Base-by-base conservation (phyloP, 2,329 filamentous ascomycete species). In the Scytalidium lignicola region DNA sequence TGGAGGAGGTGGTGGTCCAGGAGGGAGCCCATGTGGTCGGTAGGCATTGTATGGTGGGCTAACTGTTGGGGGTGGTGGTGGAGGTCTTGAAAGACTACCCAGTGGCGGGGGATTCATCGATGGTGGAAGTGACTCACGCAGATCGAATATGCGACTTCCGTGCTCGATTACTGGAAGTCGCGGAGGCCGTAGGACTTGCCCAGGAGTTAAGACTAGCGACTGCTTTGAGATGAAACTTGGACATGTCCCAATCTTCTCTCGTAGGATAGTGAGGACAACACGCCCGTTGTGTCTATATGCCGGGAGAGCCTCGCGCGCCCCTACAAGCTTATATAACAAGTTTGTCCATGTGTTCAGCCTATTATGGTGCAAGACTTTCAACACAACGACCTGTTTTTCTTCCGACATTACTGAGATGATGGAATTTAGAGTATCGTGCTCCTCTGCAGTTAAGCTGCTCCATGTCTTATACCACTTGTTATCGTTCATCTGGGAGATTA, bases 391-490 rank as follows among this genome's bases (percentile, higher is more conserved):
- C 18, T 61, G 49, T 46, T 59, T 48, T 18, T 44, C 48, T 3
- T 41, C 32, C 5, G 40, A 12, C 3, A 23, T 40, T 21, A 53
- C 52, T 19, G 50, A 44, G 3, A 58, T 37, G 19, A 57, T 37
- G 9, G 39, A 26, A 4, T 49, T 41, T 12, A 62, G 44, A 6
- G 41, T 39, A 8, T 8, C 22, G 21, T 58, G 47, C 22, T 63
- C 61, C 3, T 7, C 3, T 3, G 17, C 8, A 23, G 47, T 52
- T 13, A 63, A 41, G 1, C 32, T 49, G 3, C 46, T 52, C 32
- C 56, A 63, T 0, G 58, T 62, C 17, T 61, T 55, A 40, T 59
- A 61, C 61, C 61, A 63, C 7, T 41, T 49, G 32, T 57, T 49
- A 40, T 54, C 46, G 17, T 55, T 55, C 28, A 62, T 45, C 32